A percentile compares a stretch with the other conserved stretches of the same genome.
Conservation (phyloP, 805 yeast species). For the Saccharomycodes ludwigii region DNA sequence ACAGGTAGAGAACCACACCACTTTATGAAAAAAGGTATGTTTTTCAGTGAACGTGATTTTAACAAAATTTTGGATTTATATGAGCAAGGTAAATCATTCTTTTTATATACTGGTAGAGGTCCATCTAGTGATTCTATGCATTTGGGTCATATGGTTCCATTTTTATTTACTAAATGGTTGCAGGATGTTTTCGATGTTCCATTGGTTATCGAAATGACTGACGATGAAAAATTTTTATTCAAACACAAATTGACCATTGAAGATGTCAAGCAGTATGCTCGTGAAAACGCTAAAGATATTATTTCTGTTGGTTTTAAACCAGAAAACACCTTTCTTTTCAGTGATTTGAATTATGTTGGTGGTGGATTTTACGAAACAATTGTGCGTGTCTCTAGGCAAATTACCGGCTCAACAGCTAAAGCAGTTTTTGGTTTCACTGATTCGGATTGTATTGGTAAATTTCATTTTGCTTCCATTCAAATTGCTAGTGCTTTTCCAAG, state of each 20-base stretch:
- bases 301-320: constrained; percentile 91
- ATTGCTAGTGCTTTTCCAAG: constrained; percentile 94
- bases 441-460: constrained; percentile 85
- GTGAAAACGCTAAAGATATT: constrained; percentile 82
- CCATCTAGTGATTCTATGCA: constrained; percentile 93
- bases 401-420: constrained; percentile 93
- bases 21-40: constrained; percentile 78
- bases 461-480: constrained; percentile 93
- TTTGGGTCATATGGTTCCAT: constrained; percentile 94
- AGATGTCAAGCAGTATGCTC: constrained; percentile 72
- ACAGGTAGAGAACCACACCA: constrained; percentile 92
- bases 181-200: constrained; percentile 98
- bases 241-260: constrained; percentile 81
- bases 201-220: constrained; percentile 84
- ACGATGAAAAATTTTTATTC: constrained; percentile 93
- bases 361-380: constrained; percentile 91
- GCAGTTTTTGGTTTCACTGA: constrained; percentile 96
- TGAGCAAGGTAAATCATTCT: constrained; percentile 91
- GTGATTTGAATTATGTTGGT: constrained; percentile 87
- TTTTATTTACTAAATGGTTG: constrained; percentile 91
- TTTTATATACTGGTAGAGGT: constrained; percentile 94
- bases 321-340: constrained; percentile 87
- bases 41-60: constrained; percentile 85
- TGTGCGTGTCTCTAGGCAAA: constrained; percentile 83
- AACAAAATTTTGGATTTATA: constrained; percentile 68